A percentile compares a stretch with the other conserved stretches of the same genome.
Conservation (phyloP, 371 early-diverging fungal species). For the Rhizopus sp. region DNA sequence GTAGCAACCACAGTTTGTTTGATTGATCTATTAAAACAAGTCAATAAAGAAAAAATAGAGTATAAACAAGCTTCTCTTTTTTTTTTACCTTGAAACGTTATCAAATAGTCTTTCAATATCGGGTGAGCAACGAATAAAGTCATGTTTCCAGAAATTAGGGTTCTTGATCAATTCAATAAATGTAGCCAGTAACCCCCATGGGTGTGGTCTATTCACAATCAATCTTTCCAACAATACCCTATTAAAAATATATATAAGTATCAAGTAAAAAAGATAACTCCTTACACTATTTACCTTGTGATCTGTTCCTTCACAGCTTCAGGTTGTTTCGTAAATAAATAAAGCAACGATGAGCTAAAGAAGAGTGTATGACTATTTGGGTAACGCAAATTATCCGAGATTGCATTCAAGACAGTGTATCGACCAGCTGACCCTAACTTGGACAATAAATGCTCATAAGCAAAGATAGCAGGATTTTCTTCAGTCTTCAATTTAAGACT, state of each 20-base stretch:
- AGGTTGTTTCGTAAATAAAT: slow-evolving; percentile 75
- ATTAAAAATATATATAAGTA: not conserved
- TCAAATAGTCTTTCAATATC: slow-evolving; percentile 78
- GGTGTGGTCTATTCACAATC: slow-evolving; percentile 96
- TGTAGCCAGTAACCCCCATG: slow-evolving; percentile 95
- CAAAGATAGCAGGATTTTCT: slow-evolving; percentile 71
- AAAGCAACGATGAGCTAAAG: slow-evolving; percentile 77
- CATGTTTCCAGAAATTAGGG: slow-evolving; percentile 87
- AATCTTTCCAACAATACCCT: slow-evolving; percentile 93
- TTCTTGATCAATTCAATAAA: slow-evolving; percentile 95
- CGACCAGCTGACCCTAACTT: slow-evolving; percentile 86
- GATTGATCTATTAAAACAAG: slow-evolving; percentile 14
- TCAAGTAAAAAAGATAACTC: not conserved
- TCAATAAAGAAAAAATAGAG: not conserved
- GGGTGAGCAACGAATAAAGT: slow-evolving; percentile 70
- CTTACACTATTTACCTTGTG: slow-evolving; percentile 51
- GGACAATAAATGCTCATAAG: slow-evolving; percentile 75
- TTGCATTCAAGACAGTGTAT: slow-evolving; percentile 82
- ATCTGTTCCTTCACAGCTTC: slow-evolving; percentile 92
- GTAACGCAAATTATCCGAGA: slow-evolving; percentile 95
- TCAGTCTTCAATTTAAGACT: slow-evolving; percentile 48
- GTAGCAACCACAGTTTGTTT: slow-evolving; percentile 11
- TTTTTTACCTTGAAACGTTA: slow-evolving; percentile 61
- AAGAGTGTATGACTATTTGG: slow-evolving; percentile 96
- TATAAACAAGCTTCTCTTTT: not conserved